phyloP scores from a whole-genome alignment of 1,284 basidiomycete species.

The Apiotrichum veenhuisii region DNA sequence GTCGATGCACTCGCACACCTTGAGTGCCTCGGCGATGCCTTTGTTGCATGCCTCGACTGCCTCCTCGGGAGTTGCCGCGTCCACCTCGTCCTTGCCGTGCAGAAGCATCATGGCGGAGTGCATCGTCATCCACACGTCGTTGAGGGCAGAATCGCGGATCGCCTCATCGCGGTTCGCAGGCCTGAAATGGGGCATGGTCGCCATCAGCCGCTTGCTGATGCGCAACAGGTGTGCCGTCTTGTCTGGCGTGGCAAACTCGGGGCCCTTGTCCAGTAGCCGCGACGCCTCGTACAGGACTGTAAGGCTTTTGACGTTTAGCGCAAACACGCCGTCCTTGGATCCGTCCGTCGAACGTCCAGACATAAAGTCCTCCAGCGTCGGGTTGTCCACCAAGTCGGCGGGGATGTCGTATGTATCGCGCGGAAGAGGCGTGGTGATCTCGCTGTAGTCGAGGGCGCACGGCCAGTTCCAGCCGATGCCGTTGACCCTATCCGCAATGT shows the following conservation, averaged over 20 bases:
- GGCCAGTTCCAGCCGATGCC: slow-evolving; percentile 25
- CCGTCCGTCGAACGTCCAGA: slow-evolving; percentile 6
- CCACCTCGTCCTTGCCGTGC: slow-evolving; percentile 30
- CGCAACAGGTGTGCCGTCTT: slow-evolving; percentile 19
- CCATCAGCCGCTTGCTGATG: slow-evolving; percentile 27
- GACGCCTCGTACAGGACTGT: slow-evolving; percentile 23
- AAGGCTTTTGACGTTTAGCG: slow-evolving; percentile 24
- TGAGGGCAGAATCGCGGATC: slow-evolving; percentile 10
- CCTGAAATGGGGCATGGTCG: slow-evolving; percentile 15
- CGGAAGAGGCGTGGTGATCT: slow-evolving; percentile 46
- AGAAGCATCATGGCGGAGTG: slow-evolving; percentile 22
- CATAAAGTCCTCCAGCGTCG: slow-evolving; percentile 26
- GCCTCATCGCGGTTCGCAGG: slow-evolving; percentile 11
- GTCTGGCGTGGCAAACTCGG: slow-evolving; percentile 15
- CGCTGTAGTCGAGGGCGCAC: slow-evolving; percentile 27
- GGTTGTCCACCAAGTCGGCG: slow-evolving; percentile 23
- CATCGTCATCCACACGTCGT: slow-evolving; percentile 27
- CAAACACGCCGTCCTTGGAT: slow-evolving; percentile 18
- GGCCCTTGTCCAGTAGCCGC: slow-evolving; percentile 7
- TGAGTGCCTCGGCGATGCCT: slow-evolving; percentile 22
- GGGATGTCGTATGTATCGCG: slow-evolving; percentile 29
- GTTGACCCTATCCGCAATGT: slow-evolving; percentile 21
- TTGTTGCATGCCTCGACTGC: slow-evolving; percentile 21
- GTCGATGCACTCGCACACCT: slow-evolving; percentile 24
- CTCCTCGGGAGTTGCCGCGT: slow-evolving; percentile 13